Evolutionary conservation across 441 rosid species (phyloP).

Genomic region (Euphorbia celastroides): DNA sequence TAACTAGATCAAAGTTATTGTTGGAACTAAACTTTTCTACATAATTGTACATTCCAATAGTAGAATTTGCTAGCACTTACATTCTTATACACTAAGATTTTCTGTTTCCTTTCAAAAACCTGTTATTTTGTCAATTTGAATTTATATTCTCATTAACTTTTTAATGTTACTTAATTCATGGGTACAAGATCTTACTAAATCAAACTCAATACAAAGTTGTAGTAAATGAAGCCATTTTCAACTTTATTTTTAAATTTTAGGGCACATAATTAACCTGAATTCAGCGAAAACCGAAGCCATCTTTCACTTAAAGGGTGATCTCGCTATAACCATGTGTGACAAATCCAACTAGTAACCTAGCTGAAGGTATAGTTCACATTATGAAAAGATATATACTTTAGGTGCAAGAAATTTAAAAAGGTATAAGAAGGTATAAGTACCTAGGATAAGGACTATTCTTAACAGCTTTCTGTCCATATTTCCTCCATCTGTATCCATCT

Average conservation of each 20-base stretch:
- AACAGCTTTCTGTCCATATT: slow-evolving; percentile 94
- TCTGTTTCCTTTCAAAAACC: no score
- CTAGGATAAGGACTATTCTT: slow-evolving; percentile 98
- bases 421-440: slow-evolving; percentile 22
- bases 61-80: no score
- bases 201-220: not conserved
- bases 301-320: no score
- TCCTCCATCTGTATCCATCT: slow-evolving; percentile 97
- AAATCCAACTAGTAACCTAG: no score
- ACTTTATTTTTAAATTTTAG: no score
- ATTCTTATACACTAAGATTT: no score
- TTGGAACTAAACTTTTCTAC: not conserved
- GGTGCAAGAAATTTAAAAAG: slow-evolving; percentile 10
- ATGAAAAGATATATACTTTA: not conserved
- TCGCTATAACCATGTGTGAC: no score
- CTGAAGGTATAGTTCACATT: not conserved
- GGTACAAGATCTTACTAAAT: not conserved
- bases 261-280: no score
- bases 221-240: not conserved
- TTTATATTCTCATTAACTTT: no score
- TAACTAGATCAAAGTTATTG: not conserved
- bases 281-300: no score
- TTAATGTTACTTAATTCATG: no score
- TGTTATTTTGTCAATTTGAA: no score
- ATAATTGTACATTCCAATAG: not conserved